phyloP scores from a whole-genome alignment of 106 monocot genomes.

The Chionographis japonica region DNA sequence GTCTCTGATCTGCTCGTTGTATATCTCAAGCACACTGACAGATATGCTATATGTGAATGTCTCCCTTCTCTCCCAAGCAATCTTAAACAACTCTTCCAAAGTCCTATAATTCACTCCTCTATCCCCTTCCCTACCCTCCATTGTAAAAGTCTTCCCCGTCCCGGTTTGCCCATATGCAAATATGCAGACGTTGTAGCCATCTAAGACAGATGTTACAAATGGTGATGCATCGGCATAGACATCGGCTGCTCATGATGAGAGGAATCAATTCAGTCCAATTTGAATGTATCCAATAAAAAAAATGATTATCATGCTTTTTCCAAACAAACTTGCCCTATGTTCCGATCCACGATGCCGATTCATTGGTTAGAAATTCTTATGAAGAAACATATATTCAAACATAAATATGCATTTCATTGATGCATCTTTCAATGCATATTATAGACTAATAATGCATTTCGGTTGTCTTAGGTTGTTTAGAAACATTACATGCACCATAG shows the following conservation, averaged over 20 bases:
- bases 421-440: background rate
- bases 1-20: slow-evolving; percentile 88
- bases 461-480: background rate
- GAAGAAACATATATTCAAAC: too few relatives aligned
- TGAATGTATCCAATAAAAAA: too few relatives aligned
- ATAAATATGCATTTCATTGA: too few relatives aligned
- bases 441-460: background rate
- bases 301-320: too few relatives aligned
- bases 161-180: slow-evolving; percentile 94
- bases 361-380: too few relatives aligned
- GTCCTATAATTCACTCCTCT: slow-evolving; percentile 93
- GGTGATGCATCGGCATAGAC: slow-evolving; percentile 84
- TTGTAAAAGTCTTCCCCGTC: slow-evolving; percentile 86
- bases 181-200: slow-evolving; percentile 91
- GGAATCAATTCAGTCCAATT: too few relatives aligned
- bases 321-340: too few relatives aligned
- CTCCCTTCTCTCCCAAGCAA: slow-evolving; percentile 59
- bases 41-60: slow-evolving; percentile 57
- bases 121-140: slow-evolving; percentile 71
- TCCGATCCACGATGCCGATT: too few relatives aligned
- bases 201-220: slow-evolving; percentile 69
- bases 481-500: background rate
- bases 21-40: slow-evolving; percentile 90
- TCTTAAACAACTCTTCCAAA: slow-evolving; percentile 68
- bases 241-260: slow-evolving; percentile 40